Percentiles rank a stretch among this genome's conserved stretches.
Evolutionary conservation across 192 early-diverging fungal genomes (phyloP).

Genomic region (Coemansia sp.): DNA sequence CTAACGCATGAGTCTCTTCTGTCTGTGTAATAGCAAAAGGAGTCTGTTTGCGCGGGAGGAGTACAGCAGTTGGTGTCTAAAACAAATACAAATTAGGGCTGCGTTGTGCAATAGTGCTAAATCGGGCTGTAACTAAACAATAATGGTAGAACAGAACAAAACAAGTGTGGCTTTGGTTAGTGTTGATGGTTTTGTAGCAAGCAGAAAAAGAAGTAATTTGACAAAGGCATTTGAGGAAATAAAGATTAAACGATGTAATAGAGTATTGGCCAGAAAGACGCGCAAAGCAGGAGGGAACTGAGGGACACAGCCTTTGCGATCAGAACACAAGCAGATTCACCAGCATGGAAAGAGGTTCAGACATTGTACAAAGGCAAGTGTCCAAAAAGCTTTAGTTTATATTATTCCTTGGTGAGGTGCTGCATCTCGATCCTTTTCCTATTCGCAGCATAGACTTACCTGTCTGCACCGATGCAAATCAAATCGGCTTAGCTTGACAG

Average conservation of each 20-base stretch:
- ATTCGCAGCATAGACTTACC: not conserved
- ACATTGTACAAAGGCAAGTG: constrained; percentile 5
- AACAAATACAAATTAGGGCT: not conserved
- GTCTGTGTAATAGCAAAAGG: not conserved
- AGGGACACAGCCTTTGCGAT: not conserved
- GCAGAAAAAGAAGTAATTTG: not conserved
- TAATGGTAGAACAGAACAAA: not conserved
- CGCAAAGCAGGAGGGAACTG: not conserved
- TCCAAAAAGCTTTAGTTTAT: not conserved
- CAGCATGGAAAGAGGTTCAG: not conserved
- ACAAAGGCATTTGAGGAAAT: too few relatives aligned
- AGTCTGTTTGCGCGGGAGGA: not conserved
- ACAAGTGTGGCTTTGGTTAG: not conserved
- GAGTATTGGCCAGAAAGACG: too few relatives aligned
- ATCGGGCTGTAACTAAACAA: not conserved
- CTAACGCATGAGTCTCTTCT: not conserved
- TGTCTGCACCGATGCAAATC: constrained; percentile 1
- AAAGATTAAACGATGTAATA: too few relatives aligned
- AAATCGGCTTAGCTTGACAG: not conserved
- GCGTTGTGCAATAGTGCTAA: not conserved
- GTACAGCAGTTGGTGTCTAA: not conserved
- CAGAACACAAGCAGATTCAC: not conserved
- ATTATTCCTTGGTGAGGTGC: not conserved
- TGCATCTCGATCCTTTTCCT: not conserved
- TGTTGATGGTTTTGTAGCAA: not conserved